These are phyloP conservation scores for Rhinocladiella similis DNA, from an alignment of 2,329 filamentous ascomycete genomes.

Conservation along the genomic window DNA sequence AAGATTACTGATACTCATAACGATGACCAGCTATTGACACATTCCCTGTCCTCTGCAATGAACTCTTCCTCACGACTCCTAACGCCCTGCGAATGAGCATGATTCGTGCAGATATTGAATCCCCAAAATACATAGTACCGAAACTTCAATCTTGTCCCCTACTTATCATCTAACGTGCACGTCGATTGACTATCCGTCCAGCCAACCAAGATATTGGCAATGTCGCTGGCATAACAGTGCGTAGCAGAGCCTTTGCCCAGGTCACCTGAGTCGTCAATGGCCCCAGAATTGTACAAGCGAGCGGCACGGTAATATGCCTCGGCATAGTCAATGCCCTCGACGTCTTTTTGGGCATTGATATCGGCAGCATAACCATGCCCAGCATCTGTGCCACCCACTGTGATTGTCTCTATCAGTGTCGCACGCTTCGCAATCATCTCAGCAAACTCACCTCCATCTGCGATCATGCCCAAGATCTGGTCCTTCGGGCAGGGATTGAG, in stretches of 20 bases:
- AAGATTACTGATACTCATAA: not conserved
- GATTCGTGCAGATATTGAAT: not conserved
- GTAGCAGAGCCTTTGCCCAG: slow-evolving; percentile 43
- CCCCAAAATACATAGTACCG: not conserved
- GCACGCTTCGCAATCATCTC: not conserved
- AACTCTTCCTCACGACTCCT: not conserved
- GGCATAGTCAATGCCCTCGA: slow-evolving; percentile 29
- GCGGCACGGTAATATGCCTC: slow-evolving; percentile 38
- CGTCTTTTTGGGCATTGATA: slow-evolving; percentile 31
- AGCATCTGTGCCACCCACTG: slow-evolving; percentile 34
- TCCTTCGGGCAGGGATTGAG: slow-evolving; percentile 41
- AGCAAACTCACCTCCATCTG: slow-evolving; percentile 35
- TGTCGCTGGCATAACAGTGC: slow-evolving; percentile 53
- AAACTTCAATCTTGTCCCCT: not conserved
- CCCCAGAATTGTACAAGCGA: slow-evolving; percentile 45
- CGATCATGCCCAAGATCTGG: slow-evolving; percentile 41
- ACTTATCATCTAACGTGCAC: slow-evolving; percentile 21
- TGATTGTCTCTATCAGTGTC: slow-evolving; percentile 7
- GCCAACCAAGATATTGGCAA: slow-evolving; percentile 51
- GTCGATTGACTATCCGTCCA: slow-evolving; percentile 34
- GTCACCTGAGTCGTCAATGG: slow-evolving; percentile 34
- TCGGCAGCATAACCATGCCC: slow-evolving; percentile 39
- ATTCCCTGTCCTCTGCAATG: not conserved
- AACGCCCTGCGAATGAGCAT: not conserved
- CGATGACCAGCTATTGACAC: not conserved